A percentile compares a stretch with the other conserved stretches of the same genome.
phyloP scores from a whole-genome alignment of 495 filamentous ascomycete species.

The Tuber microsphaerosporum region DNA sequence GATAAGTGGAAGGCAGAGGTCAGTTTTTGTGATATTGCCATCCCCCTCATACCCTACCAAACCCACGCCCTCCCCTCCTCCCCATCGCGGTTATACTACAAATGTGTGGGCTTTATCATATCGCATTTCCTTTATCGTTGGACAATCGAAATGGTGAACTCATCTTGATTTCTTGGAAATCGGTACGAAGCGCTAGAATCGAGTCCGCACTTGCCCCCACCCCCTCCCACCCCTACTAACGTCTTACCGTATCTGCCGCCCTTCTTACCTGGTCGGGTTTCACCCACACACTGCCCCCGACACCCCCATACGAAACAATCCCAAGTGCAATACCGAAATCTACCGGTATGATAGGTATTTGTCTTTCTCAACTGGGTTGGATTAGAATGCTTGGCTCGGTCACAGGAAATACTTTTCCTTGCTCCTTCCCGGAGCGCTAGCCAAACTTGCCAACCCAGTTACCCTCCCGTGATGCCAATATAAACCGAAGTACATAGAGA shows the following conservation, averaged over 20 bases:
- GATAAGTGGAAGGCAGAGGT: background rate
- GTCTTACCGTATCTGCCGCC: background rate
- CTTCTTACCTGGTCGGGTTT: background rate
- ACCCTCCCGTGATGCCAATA: background rate
- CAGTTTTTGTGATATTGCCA: background rate
- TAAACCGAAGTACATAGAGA: background rate
- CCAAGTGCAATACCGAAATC: background rate
- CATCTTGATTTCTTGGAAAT: background rate
- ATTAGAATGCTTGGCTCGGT: background rate
- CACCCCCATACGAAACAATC: background rate
- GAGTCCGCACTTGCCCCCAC: background rate
- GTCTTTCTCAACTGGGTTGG: background rate
- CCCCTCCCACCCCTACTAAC: background rate
- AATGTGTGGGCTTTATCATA: background rate
- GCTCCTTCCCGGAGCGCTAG: background rate
- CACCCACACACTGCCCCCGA: background rate
- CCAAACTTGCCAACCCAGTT: background rate
- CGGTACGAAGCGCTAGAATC: constrained; percentile 3
- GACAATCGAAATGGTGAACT: background rate
- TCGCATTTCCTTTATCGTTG: background rate
- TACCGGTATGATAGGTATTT: background rate
- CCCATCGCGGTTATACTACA: background rate
- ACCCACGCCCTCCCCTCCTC: background rate
- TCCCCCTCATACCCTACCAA: background rate
- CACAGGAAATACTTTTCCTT: background rate